phyloP scores from a whole-genome alignment of 2,329 filamentous ascomycete genomes.

The Lecanicillium sp. region DNA sequence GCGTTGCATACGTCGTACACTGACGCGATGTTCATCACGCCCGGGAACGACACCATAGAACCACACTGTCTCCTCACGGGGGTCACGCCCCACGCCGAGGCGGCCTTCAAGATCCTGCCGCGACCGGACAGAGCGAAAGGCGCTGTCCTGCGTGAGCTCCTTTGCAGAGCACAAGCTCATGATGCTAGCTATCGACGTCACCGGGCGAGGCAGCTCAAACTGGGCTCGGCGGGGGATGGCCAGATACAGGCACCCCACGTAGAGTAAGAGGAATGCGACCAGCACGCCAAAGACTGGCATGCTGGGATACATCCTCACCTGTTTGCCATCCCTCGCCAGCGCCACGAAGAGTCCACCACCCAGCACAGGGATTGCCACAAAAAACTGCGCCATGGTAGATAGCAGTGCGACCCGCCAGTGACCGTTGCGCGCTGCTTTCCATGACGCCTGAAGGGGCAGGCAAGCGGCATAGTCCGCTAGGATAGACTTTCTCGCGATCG shows the following conservation, averaged over 20 bases:
- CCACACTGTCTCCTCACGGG: conserved; percentile 46
- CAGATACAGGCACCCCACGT: conserved; percentile 55
- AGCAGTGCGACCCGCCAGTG: conserved; percentile 61
- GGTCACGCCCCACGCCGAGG: conserved; percentile 49
- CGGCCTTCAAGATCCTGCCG: conserved; percentile 63
- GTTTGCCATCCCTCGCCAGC: conserved; percentile 47
- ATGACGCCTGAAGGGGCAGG: conserved; percentile 53
- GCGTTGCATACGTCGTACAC: conserved; percentile 38
- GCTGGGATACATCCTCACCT: conserved; percentile 64
- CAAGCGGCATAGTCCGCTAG: conserved; percentile 66
- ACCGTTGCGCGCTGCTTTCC: conserved; percentile 51
- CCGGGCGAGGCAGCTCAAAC: conserved; percentile 65
- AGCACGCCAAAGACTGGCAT: conserved; percentile 66
- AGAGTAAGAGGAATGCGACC: conserved; percentile 66
- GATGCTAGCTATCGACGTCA: conserved; percentile 67
- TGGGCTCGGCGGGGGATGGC: conserved; percentile 55
- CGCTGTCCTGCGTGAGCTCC: conserved; percentile 63
- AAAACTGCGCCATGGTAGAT: conserved; percentile 53
- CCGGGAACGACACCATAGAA: conserved; percentile 39
- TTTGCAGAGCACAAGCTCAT: conserved; percentile 71
- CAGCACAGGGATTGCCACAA: conserved; percentile 59
- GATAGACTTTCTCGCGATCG: conserved; percentile 56
- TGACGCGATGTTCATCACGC: conserved; percentile 36
- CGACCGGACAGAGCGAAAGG: conserved; percentile 63
- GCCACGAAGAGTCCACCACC: conserved; percentile 69